Percentiles rank a stretch among this genome's conserved stretches.
Conservation (phyloP, 306 rosid genomes). For the Lathyrus tuberosus region DNA sequence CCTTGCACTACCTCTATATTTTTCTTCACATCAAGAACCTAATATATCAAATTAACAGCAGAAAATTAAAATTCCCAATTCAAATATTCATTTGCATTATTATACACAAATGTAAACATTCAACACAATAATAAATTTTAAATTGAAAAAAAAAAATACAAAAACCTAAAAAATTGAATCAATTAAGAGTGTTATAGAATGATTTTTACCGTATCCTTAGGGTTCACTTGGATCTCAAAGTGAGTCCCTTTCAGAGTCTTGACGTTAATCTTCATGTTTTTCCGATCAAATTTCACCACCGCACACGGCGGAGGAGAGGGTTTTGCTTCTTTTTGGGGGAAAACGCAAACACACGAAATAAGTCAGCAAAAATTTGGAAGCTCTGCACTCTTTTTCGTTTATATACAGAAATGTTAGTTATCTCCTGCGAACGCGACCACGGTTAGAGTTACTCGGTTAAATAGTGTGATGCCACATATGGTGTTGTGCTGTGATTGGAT, state of each 20-base stretch:
- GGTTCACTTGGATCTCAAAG: conserved; percentile 67
- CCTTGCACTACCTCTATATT: conserved; percentile 67
- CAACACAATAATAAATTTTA: not conserved
- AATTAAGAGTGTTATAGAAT: not conserved
- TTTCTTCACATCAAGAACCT: conserved; percentile 81
- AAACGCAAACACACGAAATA: conserved; percentile 6
- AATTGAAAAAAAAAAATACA: not conserved
- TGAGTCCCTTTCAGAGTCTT: conserved; percentile 76
- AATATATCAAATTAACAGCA: conserved; percentile 3
- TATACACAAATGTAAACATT: conserved; percentile 24
- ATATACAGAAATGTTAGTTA: not conserved
- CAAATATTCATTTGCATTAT: conserved; percentile 17
- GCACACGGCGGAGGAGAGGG: conserved; percentile 31
- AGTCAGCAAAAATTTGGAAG: conserved; percentile 11
- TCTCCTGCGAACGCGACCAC: not conserved
- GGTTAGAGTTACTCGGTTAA: not conserved
- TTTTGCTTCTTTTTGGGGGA: conserved; percentile 34
- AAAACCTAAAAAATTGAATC: conserved; percentile 17
- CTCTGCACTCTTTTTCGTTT: not conserved
- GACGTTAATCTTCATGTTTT: conserved; percentile 69
- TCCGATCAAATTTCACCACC: conserved; percentile 37
- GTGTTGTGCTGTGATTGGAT: not conserved
- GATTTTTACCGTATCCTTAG: conserved; percentile 39
- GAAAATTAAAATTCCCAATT: not conserved
- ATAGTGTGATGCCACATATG: not conserved